Evolutionary conservation across 129 eudicot genomes (phyloP).

Genomic region (Glebionis coronaria): DNA sequence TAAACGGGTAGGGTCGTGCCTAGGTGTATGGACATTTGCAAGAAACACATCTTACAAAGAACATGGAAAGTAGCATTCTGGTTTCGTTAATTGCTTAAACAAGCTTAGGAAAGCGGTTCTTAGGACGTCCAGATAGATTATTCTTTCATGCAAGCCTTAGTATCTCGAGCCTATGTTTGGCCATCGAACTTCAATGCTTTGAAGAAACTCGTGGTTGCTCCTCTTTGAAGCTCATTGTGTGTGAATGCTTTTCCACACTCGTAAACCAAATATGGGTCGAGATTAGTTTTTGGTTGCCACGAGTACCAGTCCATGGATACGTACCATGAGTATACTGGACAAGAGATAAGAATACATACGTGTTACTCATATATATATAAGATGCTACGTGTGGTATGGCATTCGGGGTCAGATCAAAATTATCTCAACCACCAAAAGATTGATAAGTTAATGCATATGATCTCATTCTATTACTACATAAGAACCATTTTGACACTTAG

Average conservation of each 20-base stretch:
- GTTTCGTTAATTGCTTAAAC: constrained; percentile 42
- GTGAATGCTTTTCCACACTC: too few relatives aligned
- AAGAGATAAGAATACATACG: background rate
- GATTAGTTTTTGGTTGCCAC: constrained; percentile 61
- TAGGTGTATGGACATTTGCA: constrained; percentile 25
- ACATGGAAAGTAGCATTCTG: constrained; percentile 37
- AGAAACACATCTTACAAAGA: constrained; percentile 31
- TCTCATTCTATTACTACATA: background rate
- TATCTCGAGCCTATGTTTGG: too few relatives aligned
- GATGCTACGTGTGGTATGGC: constrained; percentile 2
- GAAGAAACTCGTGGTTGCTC: constrained; percentile 74
- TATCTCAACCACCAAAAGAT: background rate
- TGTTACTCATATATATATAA: constrained; percentile 20
- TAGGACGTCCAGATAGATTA: constrained; percentile 17
- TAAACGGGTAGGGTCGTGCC: constrained; percentile 34
- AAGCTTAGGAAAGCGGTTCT: constrained; percentile 34
- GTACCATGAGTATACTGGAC: too few relatives aligned
- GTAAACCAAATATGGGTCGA: constrained; percentile 46
- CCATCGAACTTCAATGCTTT: constrained; percentile 61
- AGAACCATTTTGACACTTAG: background rate
- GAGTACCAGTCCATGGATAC: constrained; percentile 72
- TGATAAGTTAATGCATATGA: background rate
- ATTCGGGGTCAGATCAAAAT: too few relatives aligned
- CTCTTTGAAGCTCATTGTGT: too few relatives aligned
- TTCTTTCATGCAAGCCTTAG: too few relatives aligned